Base-by-base conservation (phyloP, 176 grass and related monocot genomes). In the Paspalum notatum region DNA sequence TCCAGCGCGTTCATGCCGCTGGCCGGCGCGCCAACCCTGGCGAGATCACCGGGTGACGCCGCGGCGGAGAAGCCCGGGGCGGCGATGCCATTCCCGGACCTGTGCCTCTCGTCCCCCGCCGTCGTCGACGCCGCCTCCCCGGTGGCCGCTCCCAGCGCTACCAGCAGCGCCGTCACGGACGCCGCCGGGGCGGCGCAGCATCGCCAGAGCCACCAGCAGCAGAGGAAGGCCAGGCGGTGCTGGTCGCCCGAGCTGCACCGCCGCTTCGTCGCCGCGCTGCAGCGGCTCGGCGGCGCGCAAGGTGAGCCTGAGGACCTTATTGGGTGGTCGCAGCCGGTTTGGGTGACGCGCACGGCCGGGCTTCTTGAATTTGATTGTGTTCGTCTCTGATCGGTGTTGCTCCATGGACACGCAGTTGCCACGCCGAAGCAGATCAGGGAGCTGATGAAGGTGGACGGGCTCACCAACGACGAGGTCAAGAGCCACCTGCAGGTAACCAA, bases 401-500 rank as follows among this genome's bases (percentile, higher is more conserved):
- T 43, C 0, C 5, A 15, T 10, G 54, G 5, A 5, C 22, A 5
- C 76, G 80, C 77, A 97, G 94, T 78, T 11, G 91, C 94, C 11
- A 97, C 94, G 75, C 94, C 94, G 2, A 97, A 97, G 87, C 94
- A 94, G 81, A 97, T 97, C 62, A 89, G 94, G 57, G 91, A 97
- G 64, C 51, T 91, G 79, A 97, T 97, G 94, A 97, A 94, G 77
- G 94, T 97, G 32, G 91, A 97, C 38, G 94, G 87, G 51, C 91
- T 97, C 40, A 97, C 94, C 3, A 97, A 97, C 41, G 94, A 97
- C 18, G 94, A 97, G 82, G 94, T 97, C 21, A 97, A 97, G 71
- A 97, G 94, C 85, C 94, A 97, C 82, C 82, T 97, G 52, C 93
- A 97, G 88, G 93, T 92, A 59, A 59, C 4, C 10, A 0, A 12